phyloP scores from a whole-genome alignment of 768 basidiomycete genomes.

The Cyclocybe aegerita region DNA sequence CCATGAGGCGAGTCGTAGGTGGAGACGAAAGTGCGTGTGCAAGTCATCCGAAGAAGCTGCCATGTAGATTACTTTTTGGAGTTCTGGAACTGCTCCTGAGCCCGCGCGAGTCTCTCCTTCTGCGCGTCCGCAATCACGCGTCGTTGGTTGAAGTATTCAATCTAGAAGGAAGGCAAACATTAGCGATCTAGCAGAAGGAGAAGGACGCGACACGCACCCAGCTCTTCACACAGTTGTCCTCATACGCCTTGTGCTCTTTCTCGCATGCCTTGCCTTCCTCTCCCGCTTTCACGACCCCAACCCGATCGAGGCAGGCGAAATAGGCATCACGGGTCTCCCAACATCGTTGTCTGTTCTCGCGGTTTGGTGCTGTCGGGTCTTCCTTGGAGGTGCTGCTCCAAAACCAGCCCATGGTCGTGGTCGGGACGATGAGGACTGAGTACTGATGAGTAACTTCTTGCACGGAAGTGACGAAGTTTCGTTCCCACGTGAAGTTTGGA shows the following conservation, averaged over 20 bases:
- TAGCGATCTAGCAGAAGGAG: not conserved
- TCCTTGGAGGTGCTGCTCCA: slow-evolving; percentile 30
- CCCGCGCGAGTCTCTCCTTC: slow-evolving; percentile 62
- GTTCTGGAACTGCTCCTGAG: slow-evolving; percentile 33
- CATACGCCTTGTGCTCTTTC: slow-evolving; percentile 57
- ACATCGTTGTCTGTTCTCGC: slow-evolving; percentile 76
- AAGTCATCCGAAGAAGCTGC: not conserved
- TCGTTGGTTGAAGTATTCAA: slow-evolving; percentile 94
- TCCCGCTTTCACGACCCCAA: slow-evolving; percentile 69
- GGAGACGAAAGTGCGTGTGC: too few relatives aligned
- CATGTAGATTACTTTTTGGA: slow-evolving; percentile 22
- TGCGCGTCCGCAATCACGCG: slow-evolving; percentile 80
- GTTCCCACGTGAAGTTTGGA: not conserved
- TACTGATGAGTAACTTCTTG: not conserved
- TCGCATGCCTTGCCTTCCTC: slow-evolving; percentile 65
- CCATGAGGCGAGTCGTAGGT: too few relatives aligned
- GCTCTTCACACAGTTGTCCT: slow-evolving; percentile 78
- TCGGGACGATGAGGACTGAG: not conserved
- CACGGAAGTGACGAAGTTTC: not conserved
- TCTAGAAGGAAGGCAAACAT: slow-evolving; percentile 41
- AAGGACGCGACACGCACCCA: slow-evolving; percentile 60
- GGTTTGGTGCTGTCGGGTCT: slow-evolving; percentile 40
- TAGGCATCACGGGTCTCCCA: slow-evolving; percentile 87
- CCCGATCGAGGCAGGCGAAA: slow-evolving; percentile 78
- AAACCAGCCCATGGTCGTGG: slow-evolving; percentile 42